Evolutionary conservation across 1,284 basidiomycete species (phyloP), one percentile per base, ranked within the genome.

Genomic region (Cystobasidium pallidum): DNA sequence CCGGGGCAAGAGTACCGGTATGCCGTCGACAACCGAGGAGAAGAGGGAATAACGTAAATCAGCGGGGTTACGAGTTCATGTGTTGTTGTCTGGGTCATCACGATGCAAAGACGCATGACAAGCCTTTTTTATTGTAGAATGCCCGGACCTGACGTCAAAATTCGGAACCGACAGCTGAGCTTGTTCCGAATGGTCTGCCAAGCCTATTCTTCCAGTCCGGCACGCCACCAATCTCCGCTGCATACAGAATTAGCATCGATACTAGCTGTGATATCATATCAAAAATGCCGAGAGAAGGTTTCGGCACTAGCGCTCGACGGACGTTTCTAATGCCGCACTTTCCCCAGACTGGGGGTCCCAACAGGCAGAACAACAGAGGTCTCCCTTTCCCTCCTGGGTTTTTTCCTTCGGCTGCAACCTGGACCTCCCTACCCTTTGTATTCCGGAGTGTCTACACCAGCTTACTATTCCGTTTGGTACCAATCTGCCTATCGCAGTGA

Each of bases 321-420:
- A n/a, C 24, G 24, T 15, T 51, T 15, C 26, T 11, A 7, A 19
- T 34, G 30, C 32, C 30, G 36, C 17, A 21, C 10, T 58, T 21
- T 30, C 36, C 55, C 55, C 55, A 19, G 55, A 36, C 55, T 58
- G 55, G 55, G 26, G 55, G n/a, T n/a, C n/a, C n/a, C n/a, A n/a
- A n/a, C n/a, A n/a, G n/a, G n/a, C n/a, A n/a, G n/a, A n/a, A n/a
- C n/a, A n/a, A n/a, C n/a, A n/a, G n/a, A 19, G 11, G 19, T 11
- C 43, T 8, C 32, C n/a, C 26, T 41, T 28, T 26, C 30, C 36
- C 55, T 58, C 36, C 19, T 58, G 21, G 30, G 7, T 34, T 41
- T 13, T 3, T 32, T 41, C n/a, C n/a, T 21, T 26, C 55, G 32
- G 32, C 55, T 45, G 43, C 43, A 19, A n/a, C 3, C 43, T 19